Base-by-base conservation (phyloP, 1,284 basidiomycete species). In the Crepidotus sp. region DNA sequence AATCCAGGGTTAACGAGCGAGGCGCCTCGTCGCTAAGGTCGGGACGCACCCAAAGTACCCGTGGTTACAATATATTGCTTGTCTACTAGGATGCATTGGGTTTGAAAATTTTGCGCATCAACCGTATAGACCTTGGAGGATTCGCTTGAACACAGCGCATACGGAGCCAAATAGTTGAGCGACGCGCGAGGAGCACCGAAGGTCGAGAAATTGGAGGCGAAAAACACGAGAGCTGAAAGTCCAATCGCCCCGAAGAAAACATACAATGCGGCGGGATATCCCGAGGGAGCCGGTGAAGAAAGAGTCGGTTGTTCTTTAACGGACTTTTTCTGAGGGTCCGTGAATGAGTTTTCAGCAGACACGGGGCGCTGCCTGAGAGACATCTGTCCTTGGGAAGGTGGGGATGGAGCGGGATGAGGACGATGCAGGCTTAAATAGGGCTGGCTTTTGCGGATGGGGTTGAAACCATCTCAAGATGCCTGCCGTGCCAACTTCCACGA, bases 1-100 rank as follows among this genome's bases (percentile, higher is more conserved):
- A 10, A n/a, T 37, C 2, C 1, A 2, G 30, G 11, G 30, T 45
- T 40, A 36, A 45, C 43, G 22, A 42, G 21, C 44, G 24, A 14
- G 38, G 9, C 7, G 25, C 25, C 9, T 6, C 3, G 27, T 14
- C 15, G 30, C 17, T 36, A 9, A 21, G 39, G 43, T 38, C 3
- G 6, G 4, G n/a, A 65, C 72, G 50, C 51, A 82, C 81, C 68
- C 31, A 80, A 60, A 49, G 70, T 66, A 33, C 81, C 82, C 6
- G 63, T 69, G 36, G 72, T 71, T n/a, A 66, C 50, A 46, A 84
- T 76, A 44, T 62, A 59, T 31, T 65, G 59, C 21, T 65, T 66
- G 37, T 70, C 59, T 18, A 85, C 65, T 21, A 79, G 67, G 26
- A 85, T 64, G 55, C 82, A 85, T 51, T 84, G 72, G 2, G 67